These are phyloP conservation scores for Pachysandra terminalis DNA, from an alignment of 164 flowering plant genomes.

Conservation along the genomic window DNA sequence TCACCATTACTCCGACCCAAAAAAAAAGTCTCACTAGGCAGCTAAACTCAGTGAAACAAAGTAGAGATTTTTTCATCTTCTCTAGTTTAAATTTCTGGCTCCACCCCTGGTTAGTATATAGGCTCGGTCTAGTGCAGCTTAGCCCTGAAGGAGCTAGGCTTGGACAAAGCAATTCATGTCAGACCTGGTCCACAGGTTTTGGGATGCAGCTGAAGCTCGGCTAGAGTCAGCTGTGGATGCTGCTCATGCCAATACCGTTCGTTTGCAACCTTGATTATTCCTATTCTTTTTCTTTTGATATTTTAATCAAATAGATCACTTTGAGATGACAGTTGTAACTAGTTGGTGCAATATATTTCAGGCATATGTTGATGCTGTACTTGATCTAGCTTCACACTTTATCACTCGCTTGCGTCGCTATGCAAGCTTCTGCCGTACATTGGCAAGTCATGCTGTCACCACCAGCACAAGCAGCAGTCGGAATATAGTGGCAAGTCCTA, in stretches of 20 bases:
- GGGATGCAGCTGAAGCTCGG: neutral
- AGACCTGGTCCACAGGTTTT: neutral
- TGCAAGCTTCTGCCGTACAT: conserved; percentile 98
- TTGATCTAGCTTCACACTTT: conserved; percentile 97
- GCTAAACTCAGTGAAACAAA: no score
- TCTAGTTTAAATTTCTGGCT: no score
- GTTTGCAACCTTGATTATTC: neutral
- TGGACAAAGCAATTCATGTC: neutral
- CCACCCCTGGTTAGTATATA: no score
- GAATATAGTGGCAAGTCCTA: conserved; percentile 79
- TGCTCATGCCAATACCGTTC: neutral
- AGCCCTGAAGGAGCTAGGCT: neutral
- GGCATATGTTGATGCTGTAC: conserved; percentile 98
- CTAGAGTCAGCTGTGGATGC: neutral
- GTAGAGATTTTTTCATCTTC: no score
- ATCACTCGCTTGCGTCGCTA: conserved; percentile 96
- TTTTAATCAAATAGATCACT: neutral
- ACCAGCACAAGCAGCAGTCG: conserved; percentile 75
- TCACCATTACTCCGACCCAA: no score
- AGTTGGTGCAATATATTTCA: conserved; percentile 25
- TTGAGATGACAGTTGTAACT: conserved; percentile 2
- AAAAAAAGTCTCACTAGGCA: no score
- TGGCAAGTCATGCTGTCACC: conserved; percentile 94
- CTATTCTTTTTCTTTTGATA: conserved; percentile 5
- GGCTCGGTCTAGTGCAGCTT: no score